Evolutionary conservation across 768 basidiomycete species (phyloP).

Genomic region (Antrodiella citrinella): DNA sequence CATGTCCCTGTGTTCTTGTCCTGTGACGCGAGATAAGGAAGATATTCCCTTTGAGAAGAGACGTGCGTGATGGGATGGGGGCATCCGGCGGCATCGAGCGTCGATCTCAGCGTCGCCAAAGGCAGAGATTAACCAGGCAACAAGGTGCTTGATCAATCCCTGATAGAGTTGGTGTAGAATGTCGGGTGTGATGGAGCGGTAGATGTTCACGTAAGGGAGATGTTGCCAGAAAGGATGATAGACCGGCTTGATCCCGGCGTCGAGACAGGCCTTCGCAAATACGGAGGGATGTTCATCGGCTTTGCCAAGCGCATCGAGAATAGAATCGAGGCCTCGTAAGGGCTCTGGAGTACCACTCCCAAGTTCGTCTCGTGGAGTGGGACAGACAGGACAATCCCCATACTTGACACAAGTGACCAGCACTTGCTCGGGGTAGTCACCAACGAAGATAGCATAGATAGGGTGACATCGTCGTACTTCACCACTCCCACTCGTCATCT

Average conservation of each 20-base stretch:
- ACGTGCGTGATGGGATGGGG: slow-evolving; percentile 27
- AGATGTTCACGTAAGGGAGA: slow-evolving; percentile 34
- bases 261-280: not conserved
- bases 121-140: slow-evolving; percentile 23
- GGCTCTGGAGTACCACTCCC: slow-evolving; percentile 7
- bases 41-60: slow-evolving; percentile 29
- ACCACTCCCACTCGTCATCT: slow-evolving; percentile 17
- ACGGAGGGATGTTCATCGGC: not conserved
- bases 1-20: slow-evolving; percentile 28
- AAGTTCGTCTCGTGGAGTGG: slow-evolving; percentile 3
- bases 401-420: slow-evolving; percentile 15
- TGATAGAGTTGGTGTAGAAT: slow-evolving; percentile 38
- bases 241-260: slow-evolving; percentile 9
- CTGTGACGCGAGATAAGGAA: slow-evolving; percentile 23
- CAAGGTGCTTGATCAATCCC: slow-evolving; percentile 23
- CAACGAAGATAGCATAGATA: slow-evolving; percentile 17
- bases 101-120: slow-evolving; percentile 28
- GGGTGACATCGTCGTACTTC: slow-evolving; percentile 13
- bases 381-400: slow-evolving; percentile 17
- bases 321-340: not conserved
- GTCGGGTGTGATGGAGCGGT: slow-evolving; percentile 29
- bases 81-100: slow-evolving; percentile 23
- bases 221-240: slow-evolving; percentile 34
- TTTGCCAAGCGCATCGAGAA: slow-evolving; percentile 6
- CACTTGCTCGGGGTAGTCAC: slow-evolving; percentile 23